Base-by-base conservation (phyloP, 2,329 filamentous ascomycete genomes). In the Penicillium sp. region DNA sequence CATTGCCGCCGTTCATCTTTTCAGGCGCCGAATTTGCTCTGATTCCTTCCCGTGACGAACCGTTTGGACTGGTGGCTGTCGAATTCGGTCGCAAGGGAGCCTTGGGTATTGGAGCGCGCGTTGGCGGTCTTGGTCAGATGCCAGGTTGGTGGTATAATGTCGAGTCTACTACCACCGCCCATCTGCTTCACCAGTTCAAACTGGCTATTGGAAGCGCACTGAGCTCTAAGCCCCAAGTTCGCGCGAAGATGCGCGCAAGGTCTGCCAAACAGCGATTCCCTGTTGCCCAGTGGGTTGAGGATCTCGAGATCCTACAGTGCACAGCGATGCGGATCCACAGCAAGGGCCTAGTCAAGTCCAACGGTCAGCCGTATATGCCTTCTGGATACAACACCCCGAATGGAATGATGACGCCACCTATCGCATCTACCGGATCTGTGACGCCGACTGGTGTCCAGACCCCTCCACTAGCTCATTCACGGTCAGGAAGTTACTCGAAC, bases 81-180 rank as follows among this genome's bases (percentile, higher is more conserved):
- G 88, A 90, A 69, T 90, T 90, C 66, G 88, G 88, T 60, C 82
- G 88, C 26, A 90, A 90, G 72, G 88, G 88, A 68, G 88, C 88
- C 21, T 80, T 90, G 48, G 88, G 88, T 67, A 86, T 90, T 60
- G 88, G 88, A 50, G 86, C 87, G 44, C 82, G 87, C 58, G 88
- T 90, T 44, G 88, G 88, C 66, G 88, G 88, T 58, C 80, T 90
- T 23, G 87, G 88, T n/a, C 85, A 88, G 70, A 90, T 90, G 87
- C 88, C 88, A 21, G 88, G 88, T 26, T 90, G 87, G 84, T 90
- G 88, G 88, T 90, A 86, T 72, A 89, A 88, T 0, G 85, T 90
- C 60, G 88, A 90, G 71, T 88, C 86, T 0, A 87, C 83, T 6
- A 85, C 85, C 1, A 88, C 87, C 0, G 82, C 82, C 48, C 88